Evolutionary conservation across 2,329 filamentous ascomycete species (phyloP), one percentile per base, ranked within the genome.

Genomic region (Elsinoe fawcettii): DNA sequence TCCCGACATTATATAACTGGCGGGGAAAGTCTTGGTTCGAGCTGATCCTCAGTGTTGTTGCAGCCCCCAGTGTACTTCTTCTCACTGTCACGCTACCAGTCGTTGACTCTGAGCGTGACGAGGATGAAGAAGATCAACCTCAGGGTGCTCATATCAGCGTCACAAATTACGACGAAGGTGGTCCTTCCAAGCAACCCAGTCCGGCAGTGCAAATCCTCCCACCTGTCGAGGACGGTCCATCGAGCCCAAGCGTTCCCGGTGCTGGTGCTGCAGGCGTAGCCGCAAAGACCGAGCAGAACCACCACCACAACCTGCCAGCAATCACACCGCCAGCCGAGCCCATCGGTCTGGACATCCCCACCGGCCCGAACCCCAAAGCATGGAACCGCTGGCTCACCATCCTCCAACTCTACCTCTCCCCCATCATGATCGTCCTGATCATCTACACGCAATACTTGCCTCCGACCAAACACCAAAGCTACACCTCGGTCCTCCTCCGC

Each of bases 351-450:
- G 37, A 53, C 3, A 25, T 56, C 3, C 34, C 41, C 16, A 23
- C 54, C 8, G 56, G 44, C 39, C 58, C 63, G 2, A 49, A 58
- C 34, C 62, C 71, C 2, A 77, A 80, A 56, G 78, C 84, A 27
- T 97, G 93, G 91, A 95, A 91, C 66, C 82, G 90, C 55, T 99
- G 93, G 92, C 81, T 99, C 2, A 81, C 95, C 11, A 82, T 85
- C 11, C 71, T 93, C 8, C 95, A 99, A 66, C 79, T 93, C 51
- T 90, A 96, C 67, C 88, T 87, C 0, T 90, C 91, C 0, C 93
- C 93, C 0, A 71, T 93, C 20, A 96, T 97, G 70, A 82, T 91
- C 44, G 80, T 88, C 1, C 69, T 90, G 16, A 83, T 96, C 27
- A 70, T 90, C 18, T 70, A 66, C 55, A 59, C 37, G 76, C 69